Base-by-base conservation (phyloP, 345 rosid genomes). In the Geranium brycei region DNA sequence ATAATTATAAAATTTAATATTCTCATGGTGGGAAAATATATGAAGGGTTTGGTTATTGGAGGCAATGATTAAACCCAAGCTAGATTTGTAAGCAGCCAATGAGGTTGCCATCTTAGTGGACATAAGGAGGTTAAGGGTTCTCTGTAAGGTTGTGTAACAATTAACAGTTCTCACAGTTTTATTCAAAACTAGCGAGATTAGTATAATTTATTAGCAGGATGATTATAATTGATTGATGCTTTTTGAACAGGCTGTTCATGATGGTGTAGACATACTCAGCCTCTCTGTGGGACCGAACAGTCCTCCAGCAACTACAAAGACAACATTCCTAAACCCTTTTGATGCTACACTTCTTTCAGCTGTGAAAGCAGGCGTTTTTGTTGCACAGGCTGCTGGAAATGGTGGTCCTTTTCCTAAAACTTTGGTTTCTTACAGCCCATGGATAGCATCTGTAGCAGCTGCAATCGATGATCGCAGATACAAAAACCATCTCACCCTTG, bases 341-440 rank as follows among this genome's bases (percentile, higher is more conserved):
- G 99, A 93, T 79, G 91, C 86, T 60, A 90, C 95, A 31, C 97
- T 93, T 78, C 96, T 90, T 62, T 91, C 85, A 2, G 99, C 97
- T 66, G 97, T 91, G 66, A 93, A 91, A 75, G 97, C 97, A 68
- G 99, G 96, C 77, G 91, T 90, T 55, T 93, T 93, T 75, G 96
- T 93, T 65, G 97, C 88, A 60, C 99, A 93, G 79, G 99, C 99
- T 57, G 99, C 91, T 40, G 99, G 96, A 66, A 93, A 93, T 70
- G 96, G 97, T 31, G 99, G 99, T 32, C 97, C 97, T 75, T 93
- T 91, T 69, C 95, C 97, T 2, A 91, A 88, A 84, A 91, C 96
- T 55, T 64, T 93, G 80, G 89, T 93, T 63, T 87, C 99, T 4
- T 93, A 90, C 71, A 90, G 99, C 81, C 99, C 97, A 31, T 90